Base-by-base conservation (phyloP, 2,329 filamentous ascomycete species). In the Mollisiaceae sp. region DNA sequence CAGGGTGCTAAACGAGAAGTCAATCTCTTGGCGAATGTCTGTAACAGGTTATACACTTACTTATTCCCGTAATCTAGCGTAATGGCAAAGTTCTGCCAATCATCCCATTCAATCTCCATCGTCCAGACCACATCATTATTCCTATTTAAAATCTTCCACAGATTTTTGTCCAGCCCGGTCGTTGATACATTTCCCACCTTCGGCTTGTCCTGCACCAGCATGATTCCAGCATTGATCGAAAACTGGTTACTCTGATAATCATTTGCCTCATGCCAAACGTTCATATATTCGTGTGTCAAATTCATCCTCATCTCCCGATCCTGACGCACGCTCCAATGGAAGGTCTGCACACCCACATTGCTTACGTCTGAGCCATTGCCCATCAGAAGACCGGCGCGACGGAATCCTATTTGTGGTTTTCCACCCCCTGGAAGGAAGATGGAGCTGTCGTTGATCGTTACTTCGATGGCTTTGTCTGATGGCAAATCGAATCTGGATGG, bases 81-180 rank as follows among this genome's bases (percentile, higher is more conserved):
- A 45, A 87, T 65, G 24, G 81, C 86, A 78, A 88, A 89, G 78
- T 89, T 89, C 74, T 88, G 83, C 80, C 86, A 88, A 27, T 80
- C 77, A 20, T 74, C 36, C 58, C 22, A 50, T 3, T 43, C 39
- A 20, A 81, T 77, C 12, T 73, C 78, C 45, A 77, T 73, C n/a
- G 80, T 78, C 65, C 87, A 87, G 4, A 82, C 79, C 0, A 82
- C 81, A 54, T 78, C 79, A 75, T 71, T 69, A 39, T 66, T 67
- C 22, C 65, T 60, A 45, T 67, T 52, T 43, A 70, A 43, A 5
- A 67, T 41, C 24, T 67, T 70, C 68, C 68, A 70, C 22, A 68
- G 24, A 1, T 14, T 59, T 52, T 57, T 66, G 8, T 65, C 65
- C 36, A 70, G 24, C 1, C 43, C 62, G 5, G 64, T 64, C n/a